Conservation (phyloP, 805 yeast genomes). For the Wickerhamomyces bisporus region DNA sequence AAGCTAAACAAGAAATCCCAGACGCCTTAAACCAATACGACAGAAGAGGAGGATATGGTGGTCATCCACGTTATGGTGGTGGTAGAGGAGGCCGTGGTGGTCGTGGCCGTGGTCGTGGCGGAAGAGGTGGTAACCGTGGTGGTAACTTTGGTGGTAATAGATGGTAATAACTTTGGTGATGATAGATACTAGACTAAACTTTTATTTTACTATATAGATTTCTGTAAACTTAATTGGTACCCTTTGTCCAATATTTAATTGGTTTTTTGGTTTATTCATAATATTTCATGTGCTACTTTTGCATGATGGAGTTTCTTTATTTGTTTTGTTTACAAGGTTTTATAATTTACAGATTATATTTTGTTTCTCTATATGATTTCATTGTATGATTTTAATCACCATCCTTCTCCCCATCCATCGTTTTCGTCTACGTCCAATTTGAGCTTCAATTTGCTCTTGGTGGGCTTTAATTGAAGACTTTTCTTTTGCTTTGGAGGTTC, state of each 20-base stretch:
- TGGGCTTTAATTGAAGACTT: conserved; percentile 22
- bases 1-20: conserved; percentile 91
- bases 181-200: conserved; percentile 23
- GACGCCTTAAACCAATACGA: conserved; percentile 72
- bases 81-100: conserved; percentile 33
- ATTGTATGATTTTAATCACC: conserved; percentile 27
- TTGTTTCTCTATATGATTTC: conserved; percentile 30
- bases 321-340: too few species aligned
- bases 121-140: conserved; percentile 26
- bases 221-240: too few species aligned
- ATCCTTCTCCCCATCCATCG: conserved; percentile 43
- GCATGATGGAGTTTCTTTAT: too few species aligned
- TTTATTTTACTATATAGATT: too few species aligned
- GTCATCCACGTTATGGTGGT: conserved; percentile 43
- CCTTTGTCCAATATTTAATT: too few species aligned
- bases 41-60: conserved; percentile 67
- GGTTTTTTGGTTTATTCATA: too few species aligned
- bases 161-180: conserved; percentile 35
- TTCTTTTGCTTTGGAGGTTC: conserved; percentile 11
- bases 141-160: conserved; percentile 36
- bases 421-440: conserved; percentile 28
- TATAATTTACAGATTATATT: too few species aligned
- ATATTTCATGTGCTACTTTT: too few species aligned
- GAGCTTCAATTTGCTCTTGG: conserved; percentile 29
- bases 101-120: conserved; percentile 29